Evolutionary conservation across 306 rosid genomes (phyloP), one percentile per base, ranked within the genome.

Genomic region (Canavalia gladiata): DNA sequence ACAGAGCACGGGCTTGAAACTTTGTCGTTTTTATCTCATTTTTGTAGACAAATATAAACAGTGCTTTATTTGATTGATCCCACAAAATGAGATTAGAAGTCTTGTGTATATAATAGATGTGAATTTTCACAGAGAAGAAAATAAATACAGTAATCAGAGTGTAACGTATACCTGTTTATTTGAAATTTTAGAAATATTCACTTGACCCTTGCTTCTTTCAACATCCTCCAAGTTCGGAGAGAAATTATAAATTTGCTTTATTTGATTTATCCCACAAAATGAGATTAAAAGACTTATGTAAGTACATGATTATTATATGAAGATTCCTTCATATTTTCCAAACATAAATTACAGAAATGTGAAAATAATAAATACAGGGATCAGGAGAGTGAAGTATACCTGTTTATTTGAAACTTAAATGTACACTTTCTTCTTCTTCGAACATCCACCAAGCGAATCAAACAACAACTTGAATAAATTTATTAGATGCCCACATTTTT

Each of bases 401-500:
- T 75, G 86, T 64, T 84, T 77, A 60, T 78, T 71, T 6, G 60
- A 69, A 84, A 87, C 74, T 68, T 69, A 8, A 81, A 72, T 50
- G 68, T 66, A 59, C 81, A 81, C 52, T 71, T 35, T 42, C 35
- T 75, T 65, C 59, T 81, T 18, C 25, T 79, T 79, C 76, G 2
- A 11, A 78, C 30, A 4, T 66, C 63, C 69, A 76, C 43, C 31
- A 70, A 68, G 47, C 35, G 84, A 64, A 74, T 77, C 68, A 94
- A 62, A 11, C 82, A 57, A 81, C 77, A 81, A 91, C 72, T 66
- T 91, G 86, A 59, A 93, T 76, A 37, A 91, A 90, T 76, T 86
- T 91, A 33, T 50, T 71, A 0, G 90, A 88, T 3, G 94, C 92
- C 84, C 83, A 87, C 8, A 52, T 76, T 85, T 76, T 90, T 0